A percentile compares a stretch with the other conserved stretches of the same genome.
phyloP scores from a whole-genome alignment of 208 protist species.

The Trypanosomatidae sp. region DNA sequence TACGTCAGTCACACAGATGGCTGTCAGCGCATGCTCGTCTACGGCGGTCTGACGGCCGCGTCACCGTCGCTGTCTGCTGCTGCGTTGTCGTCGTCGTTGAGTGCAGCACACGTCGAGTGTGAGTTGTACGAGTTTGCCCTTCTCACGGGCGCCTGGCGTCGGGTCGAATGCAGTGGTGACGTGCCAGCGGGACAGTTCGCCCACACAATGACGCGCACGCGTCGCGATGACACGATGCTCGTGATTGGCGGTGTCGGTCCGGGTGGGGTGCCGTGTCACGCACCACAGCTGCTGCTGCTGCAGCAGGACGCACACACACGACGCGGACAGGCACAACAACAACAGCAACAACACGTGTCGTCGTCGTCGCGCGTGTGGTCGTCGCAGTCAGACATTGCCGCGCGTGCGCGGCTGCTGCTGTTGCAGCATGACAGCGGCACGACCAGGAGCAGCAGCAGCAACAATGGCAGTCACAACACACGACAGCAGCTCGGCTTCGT shows the following conservation, averaged over 20 bases:
- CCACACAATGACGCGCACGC: slow-evolving; percentile 48
- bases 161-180: slow-evolving; percentile 59
- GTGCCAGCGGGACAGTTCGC: slow-evolving; percentile 63
- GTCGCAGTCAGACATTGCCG: too few relatives aligned
- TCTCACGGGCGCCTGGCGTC: slow-evolving; percentile 55
- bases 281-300: too few relatives aligned
- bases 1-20: slow-evolving; percentile 38
- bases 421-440: too few relatives aligned
- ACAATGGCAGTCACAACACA: too few relatives aligned
- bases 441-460: too few relatives aligned
- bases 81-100: slow-evolving; percentile 9
- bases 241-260: slow-evolving; percentile 67
- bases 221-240: slow-evolving; percentile 33
- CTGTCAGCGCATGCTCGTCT: slow-evolving; percentile 65
- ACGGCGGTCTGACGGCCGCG: slow-evolving; percentile 34
- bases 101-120: slow-evolving; percentile 15
- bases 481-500: slow-evolving; percentile 1
- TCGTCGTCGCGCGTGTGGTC: too few relatives aligned
- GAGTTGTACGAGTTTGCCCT: slow-evolving; percentile 84
- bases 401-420: too few relatives aligned
- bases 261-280: too few relatives aligned
- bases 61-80: background rate
- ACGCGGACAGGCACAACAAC: too few relatives aligned
- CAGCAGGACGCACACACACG: too few relatives aligned
- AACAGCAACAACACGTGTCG: too few relatives aligned